Base-by-base conservation (phyloP, 75 land plant genomes). In the Adiantum capillusveneris region DNA sequence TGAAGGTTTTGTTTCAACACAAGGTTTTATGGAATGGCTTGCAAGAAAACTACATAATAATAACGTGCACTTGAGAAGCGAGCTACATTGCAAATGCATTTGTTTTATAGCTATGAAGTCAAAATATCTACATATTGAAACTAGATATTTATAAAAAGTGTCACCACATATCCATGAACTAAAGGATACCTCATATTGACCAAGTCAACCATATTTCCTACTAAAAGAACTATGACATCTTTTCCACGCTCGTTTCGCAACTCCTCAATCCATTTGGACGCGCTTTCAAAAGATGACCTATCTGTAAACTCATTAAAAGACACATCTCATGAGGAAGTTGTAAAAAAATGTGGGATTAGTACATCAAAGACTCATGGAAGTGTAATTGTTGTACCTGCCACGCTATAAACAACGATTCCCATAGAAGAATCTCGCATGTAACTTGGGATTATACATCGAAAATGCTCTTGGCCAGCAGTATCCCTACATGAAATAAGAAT, bases 201-300 rank as follows among this genome's bases (percentile, higher is more conserved):
- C 24, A 74, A 41, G 43, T 62, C 72, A 27, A 70, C 56, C 41
- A 65, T 70, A 24, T 70, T 70, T 24, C 73, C 73, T 28, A 70
- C 73, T 19, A 70, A 49, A 48, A 65, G 34, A 31, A 58, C 50
- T 24, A 65, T 66, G 29, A 66, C 71, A 57, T 58, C 74, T 19
- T 59, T 70, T 43, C 72, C 72, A 18, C 72, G 67, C 69, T 69
- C 72, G 25, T 69, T 69, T 6, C 72, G 72, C 31, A 69, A 69
- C 41, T 69, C 72, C 42, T 69, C 72, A 11, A 69, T 68, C 72
- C 72, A 69, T 17, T 68, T 46, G 18, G 72, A 58, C 16, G 72
- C 63, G 68, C 63, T 69, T 41, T 63, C 18, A 54, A 69, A 69
- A 1, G 72, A 69, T 57, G 63, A 68, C 11, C 72, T 69, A 26